Evolutionary conservation across 2,329 filamentous ascomycete genomes (phyloP).

Genomic region (Curvularia sp.): DNA sequence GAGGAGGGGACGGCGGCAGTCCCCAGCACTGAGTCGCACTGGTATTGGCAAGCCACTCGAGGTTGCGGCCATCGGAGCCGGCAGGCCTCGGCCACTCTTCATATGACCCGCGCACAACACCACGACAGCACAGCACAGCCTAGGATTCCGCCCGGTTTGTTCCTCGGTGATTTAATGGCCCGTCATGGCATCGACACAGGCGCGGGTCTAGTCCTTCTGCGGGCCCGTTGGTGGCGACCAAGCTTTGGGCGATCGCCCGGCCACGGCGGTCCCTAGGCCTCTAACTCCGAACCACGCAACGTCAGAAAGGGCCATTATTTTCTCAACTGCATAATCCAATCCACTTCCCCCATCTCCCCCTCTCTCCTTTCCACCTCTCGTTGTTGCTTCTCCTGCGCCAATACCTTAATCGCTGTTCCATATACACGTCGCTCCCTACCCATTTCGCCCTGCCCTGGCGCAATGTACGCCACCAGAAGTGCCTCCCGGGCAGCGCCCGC

Average conservation of each 20-base stretch:
- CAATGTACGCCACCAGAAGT: slow-evolving; percentile 56
- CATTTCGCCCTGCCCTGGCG: slow-evolving; percentile 31
- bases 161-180: slow-evolving; percentile 6
- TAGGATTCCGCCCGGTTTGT: slow-evolving; percentile 8
- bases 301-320: slow-evolving; percentile 18
- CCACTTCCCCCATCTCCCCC: slow-evolving; percentile 17
- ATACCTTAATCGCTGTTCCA: slow-evolving; percentile 15
- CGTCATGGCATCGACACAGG: slow-evolving; percentile 4
- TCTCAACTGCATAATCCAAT: slow-evolving; percentile 25
- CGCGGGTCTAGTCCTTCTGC: slow-evolving; percentile 9
- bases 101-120: background rate
- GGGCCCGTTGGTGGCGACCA: slow-evolving; percentile 24
- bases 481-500: slow-evolving; percentile 56
- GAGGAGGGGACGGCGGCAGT: slow-evolving; percentile 11
- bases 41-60: background rate
- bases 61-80: slow-evolving; percentile 17
- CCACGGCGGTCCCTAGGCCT: slow-evolving; percentile 10
- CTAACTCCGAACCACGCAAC: slow-evolving; percentile 15
- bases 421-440: slow-evolving; percentile 24
- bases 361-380: slow-evolving; percentile 15
- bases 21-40: too few relatives aligned
- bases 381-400: slow-evolving; percentile 13
- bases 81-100: slow-evolving; percentile 14
- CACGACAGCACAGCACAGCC: background rate
- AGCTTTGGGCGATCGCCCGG: slow-evolving; percentile 25